Conservation (phyloP, 805 yeast genomes). For the Saccharomyces paradoxus region DNA sequence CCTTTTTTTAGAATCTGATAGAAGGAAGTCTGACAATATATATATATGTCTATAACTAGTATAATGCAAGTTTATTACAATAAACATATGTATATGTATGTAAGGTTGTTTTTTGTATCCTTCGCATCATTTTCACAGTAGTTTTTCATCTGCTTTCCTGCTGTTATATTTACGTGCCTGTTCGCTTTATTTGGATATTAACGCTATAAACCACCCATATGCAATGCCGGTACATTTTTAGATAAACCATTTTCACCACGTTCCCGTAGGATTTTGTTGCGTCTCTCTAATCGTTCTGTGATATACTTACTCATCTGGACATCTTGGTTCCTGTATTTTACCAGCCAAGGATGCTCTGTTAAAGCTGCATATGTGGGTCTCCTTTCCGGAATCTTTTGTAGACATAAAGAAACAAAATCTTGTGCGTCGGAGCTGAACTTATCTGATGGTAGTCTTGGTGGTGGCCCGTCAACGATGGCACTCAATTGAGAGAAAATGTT, state of each 20-base stretch:
- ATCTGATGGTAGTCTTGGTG: conserved; percentile 65
- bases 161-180: background rate
- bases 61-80: background rate
- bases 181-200: background rate
- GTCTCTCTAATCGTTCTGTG: conserved; percentile 28
- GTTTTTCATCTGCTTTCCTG: background rate
- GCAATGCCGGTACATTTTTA: conserved; percentile 29
- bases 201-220: conserved; percentile 29
- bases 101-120: background rate
- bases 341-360: conserved; percentile 78
- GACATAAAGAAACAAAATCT: conserved; percentile 67
- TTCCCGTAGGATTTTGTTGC: conserved; percentile 20
- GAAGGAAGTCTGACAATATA: background rate
- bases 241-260: conserved; percentile 23
- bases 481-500: conserved; percentile 87
- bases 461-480: conserved; percentile 94
- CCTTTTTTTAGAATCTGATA: background rate
- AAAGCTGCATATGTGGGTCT: conserved; percentile 77
- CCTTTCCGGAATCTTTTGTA: conserved; percentile 69
- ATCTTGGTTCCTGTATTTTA: conserved; percentile 38
- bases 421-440: conserved; percentile 69
- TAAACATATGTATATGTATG: background rate
- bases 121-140: background rate
- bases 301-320: conserved; percentile 34
- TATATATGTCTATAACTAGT: background rate